Evolutionary conservation across 2,329 filamentous ascomycete genomes (phyloP), one percentile per base, ranked within the genome.

Genomic region (Microcyclosporella mali): DNA sequence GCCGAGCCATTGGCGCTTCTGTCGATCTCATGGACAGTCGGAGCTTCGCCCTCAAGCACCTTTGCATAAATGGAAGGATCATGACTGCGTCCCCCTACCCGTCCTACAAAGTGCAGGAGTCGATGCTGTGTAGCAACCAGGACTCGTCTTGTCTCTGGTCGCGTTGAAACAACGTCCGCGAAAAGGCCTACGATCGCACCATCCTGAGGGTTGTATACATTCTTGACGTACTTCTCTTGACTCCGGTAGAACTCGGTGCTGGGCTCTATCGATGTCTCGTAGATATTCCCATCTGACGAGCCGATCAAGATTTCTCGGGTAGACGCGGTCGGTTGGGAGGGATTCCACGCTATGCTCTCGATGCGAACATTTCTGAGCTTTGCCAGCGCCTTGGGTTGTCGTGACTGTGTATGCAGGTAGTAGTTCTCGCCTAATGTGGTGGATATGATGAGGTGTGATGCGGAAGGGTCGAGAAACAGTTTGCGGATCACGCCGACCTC

Each of bases 401-500:
- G 84, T 27, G 89, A 92, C 63, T 97, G 90, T 9, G 88, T 90
- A 65, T 98, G 92, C 8, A 98, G 84, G 66, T 98, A 98, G 71
- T 89, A 98, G 69, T 94, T 97, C 66, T 98, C 92, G 62, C 88
- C 88, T 31, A 88, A 78, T 4, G 88, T 84, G 2, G 92, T 98
- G 62, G 85, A 88, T 55, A 98, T 81, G 52, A 98, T 79, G 19
- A 98, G 74, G 69, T 98, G 92, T 4, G 88, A 95, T 19, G 92
- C 92, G 9, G 90, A 95, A 19, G 92, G 90, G 61, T 98, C 92
- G 60, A 98, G 84, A 70, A 98, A 98, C 78, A 98, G 88, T 70
- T 85, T 87, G 56, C 85, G 83, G 60, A 98, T 97, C 40, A 95
- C 78, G 54, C 92, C 92, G 46, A 92, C 79, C 65, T 98, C 90